These are phyloP conservation scores for Scheffersomyces lignosus DNA, from an alignment of 805 yeast genomes.

Conservation along the genomic window DNA sequence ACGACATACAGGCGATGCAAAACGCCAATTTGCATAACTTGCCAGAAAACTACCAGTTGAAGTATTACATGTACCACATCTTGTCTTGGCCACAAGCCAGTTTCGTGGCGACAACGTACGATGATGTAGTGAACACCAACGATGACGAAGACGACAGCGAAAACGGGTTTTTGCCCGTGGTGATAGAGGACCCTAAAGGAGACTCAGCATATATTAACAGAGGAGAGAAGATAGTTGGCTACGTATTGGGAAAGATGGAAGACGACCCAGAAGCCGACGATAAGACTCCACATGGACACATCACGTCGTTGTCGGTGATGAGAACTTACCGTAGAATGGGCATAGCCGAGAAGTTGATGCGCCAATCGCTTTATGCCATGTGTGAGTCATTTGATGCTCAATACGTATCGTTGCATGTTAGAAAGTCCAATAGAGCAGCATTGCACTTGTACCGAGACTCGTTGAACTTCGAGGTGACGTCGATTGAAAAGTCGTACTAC, in stretches of 20 bases:
- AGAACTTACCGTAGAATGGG: slow-evolving; percentile 95
- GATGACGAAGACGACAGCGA: slow-evolving; percentile 17
- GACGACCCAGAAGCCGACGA: slow-evolving; percentile 81
- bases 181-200: slow-evolving; percentile 45
- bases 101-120: slow-evolving; percentile 86
- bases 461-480: slow-evolving; percentile 74
- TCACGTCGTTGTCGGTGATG: slow-evolving; percentile 92
- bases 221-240: slow-evolving; percentile 89
- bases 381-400: slow-evolving; percentile 79
- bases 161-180: slow-evolving; percentile 27
- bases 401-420: slow-evolving; percentile 87
- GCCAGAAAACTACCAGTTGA: slow-evolving; percentile 92
- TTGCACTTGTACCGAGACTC: slow-evolving; percentile 87
- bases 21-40: slow-evolving; percentile 88
- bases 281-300: slow-evolving; percentile 85
- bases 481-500: slow-evolving; percentile 84
- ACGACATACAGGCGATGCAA: slow-evolving; percentile 92
- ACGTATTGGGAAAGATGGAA: slow-evolving; percentile 94
- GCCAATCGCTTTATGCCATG: slow-evolving; percentile 76
- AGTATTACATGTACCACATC: slow-evolving; percentile 91
- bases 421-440: slow-evolving; percentile 93
- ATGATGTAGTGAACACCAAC: slow-evolving; percentile 20
- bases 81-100: slow-evolving; percentile 98
- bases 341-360: slow-evolving; percentile 86
- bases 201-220: slow-evolving; percentile 64